Conservation (phyloP, 768 basidiomycete genomes). For the Psilocybe tampanensis region DNA sequence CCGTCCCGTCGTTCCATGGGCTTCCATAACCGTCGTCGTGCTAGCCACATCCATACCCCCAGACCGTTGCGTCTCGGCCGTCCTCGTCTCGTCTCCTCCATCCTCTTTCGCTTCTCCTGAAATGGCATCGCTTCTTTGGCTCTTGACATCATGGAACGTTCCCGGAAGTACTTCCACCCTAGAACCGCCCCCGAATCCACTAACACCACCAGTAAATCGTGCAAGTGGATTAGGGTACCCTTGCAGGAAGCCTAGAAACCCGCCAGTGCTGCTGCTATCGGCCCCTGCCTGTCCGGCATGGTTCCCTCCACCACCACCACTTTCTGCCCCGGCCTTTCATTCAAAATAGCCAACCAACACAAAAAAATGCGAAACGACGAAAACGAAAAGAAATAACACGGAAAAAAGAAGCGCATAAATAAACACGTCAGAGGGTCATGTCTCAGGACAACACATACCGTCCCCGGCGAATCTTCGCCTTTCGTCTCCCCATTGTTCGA, state of each 20-base stretch:
- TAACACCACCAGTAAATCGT: constrained; percentile 42
- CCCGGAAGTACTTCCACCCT: constrained; percentile 1
- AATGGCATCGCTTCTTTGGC: background rate
- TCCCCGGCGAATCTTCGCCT: constrained; percentile 30
- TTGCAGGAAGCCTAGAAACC: constrained; percentile 63
- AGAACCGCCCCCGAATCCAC: constrained; percentile 16
- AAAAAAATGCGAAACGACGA: too few relatives aligned
- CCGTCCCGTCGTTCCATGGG: background rate
- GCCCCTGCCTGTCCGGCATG: constrained; percentile 9
- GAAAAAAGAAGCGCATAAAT: constrained; percentile 9
- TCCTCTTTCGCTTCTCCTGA: background rate
- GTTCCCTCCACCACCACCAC: constrained; percentile 1
- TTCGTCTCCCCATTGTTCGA: constrained; percentile 20
- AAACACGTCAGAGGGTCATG: constrained; percentile 12
- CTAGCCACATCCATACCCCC: background rate
- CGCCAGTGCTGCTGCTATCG: constrained; percentile 29
- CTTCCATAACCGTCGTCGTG: background rate
- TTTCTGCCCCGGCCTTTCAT: constrained; percentile 13
- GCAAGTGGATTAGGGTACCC: constrained; percentile 60
- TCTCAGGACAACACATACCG: constrained; percentile 25
- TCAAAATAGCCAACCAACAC: constrained; percentile 9
- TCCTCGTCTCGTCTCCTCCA: background rate
- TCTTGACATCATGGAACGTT: constrained; percentile 1
- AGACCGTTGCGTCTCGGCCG: background rate
- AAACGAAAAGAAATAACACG: constrained; percentile 9